Percentiles rank a stretch among this genome's conserved stretches.
These are phyloP conservation scores for Amanita subjunquillea DNA, from an alignment of 768 basidiomycete species.

Conservation along the genomic window DNA sequence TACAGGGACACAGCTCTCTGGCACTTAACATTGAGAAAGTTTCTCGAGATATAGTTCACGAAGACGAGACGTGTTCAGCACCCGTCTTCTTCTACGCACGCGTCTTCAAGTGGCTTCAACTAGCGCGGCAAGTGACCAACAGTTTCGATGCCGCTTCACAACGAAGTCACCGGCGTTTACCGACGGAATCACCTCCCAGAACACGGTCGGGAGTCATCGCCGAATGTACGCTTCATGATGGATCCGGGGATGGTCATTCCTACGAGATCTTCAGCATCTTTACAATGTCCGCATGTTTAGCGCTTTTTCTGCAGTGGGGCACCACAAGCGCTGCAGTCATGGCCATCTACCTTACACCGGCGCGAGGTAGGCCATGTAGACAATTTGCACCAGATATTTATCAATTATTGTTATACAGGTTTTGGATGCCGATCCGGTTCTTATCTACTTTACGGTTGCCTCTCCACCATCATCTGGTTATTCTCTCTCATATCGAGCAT, in stretches of 20 bases:
- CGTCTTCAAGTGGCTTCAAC: conserved; percentile 11
- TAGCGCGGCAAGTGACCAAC: conserved; percentile 8
- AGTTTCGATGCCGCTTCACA: conserved; percentile 8
- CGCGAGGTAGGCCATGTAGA: conserved; percentile 10
- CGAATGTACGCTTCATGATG: background rate
- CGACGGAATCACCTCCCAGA: background rate
- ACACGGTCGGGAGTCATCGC: background rate
- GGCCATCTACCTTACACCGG: conserved; percentile 13
- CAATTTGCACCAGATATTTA: background rate
- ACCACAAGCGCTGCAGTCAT: conserved; percentile 15
- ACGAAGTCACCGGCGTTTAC: background rate
- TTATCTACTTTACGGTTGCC: conserved; percentile 12
- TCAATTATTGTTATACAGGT: background rate
- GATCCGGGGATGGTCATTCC: no score
- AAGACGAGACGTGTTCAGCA: conserved; percentile 11
- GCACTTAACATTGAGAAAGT: no score
- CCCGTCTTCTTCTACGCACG: conserved; percentile 16
- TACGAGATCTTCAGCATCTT: conserved; percentile 8
- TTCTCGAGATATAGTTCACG: background rate
- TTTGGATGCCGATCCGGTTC: background rate
- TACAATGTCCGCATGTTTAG: conserved; percentile 8
- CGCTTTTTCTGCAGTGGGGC: conserved; percentile 16
- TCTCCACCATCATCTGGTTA: conserved; percentile 14
- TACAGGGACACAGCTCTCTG: conserved; percentile 9
- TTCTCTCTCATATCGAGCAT: conserved; percentile 14